phyloP scores from a whole-genome alignment of 805 yeast species.

The Candida patagonica region DNA sequence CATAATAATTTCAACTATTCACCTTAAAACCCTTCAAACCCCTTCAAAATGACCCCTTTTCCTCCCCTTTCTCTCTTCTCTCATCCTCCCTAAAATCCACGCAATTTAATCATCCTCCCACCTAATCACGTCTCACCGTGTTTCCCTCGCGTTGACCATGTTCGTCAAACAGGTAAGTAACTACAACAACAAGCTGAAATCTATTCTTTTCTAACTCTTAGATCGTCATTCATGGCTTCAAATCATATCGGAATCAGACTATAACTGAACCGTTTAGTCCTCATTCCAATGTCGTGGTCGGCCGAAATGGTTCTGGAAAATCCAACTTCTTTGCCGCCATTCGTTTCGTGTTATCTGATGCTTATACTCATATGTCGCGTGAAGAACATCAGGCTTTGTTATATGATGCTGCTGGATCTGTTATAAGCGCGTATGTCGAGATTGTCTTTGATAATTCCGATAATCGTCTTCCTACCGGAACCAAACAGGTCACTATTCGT shows the following conservation, averaged over 20 bases:
- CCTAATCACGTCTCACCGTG: background rate
- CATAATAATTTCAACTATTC: too few relatives aligned
- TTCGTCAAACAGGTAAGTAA: slow-evolving; percentile 16
- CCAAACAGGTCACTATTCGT: slow-evolving; percentile 61
- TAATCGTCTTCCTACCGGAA: slow-evolving; percentile 60
- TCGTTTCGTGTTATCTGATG: slow-evolving; percentile 84
- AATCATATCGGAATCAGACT: slow-evolving; percentile 81
- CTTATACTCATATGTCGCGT: slow-evolving; percentile 70
- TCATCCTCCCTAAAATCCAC: background rate
- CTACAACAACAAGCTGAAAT: background rate
- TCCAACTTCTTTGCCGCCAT: slow-evolving; percentile 94
- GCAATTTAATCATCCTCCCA: too few relatives aligned
- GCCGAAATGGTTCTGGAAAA: slow-evolving; percentile 94
- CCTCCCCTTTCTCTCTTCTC: background rate
- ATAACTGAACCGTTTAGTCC: slow-evolving; percentile 70
- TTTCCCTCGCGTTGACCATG: slow-evolving; percentile 7
- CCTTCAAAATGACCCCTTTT: too few relatives aligned
- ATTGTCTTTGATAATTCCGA: slow-evolving; percentile 76
- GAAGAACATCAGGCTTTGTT: slow-evolving; percentile 82
- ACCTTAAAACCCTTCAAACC: too few relatives aligned
- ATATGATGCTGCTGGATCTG: slow-evolving; percentile 71
- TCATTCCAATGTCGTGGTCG: slow-evolving; percentile 74
- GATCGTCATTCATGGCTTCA: slow-evolving; percentile 83
- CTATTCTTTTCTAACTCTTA: slow-evolving; percentile 3
- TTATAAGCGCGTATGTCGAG: slow-evolving; percentile 90